Conservation (phyloP, 2,329 filamentous ascomycete genomes). For the Fusarium robinianum region DNA sequence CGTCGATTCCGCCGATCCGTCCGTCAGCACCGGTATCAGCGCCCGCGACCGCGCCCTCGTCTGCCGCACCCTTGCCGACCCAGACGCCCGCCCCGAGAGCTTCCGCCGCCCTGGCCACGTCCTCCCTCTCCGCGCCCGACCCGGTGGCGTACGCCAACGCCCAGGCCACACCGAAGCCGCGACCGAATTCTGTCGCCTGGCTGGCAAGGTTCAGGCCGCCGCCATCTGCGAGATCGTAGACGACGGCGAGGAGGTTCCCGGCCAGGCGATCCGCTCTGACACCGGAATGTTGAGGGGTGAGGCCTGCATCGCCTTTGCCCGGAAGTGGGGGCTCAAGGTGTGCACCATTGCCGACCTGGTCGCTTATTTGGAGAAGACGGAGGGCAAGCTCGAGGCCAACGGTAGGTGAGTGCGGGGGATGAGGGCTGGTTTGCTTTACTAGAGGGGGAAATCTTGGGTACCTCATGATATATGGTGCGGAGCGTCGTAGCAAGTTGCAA, state of each 20-base stretch:
- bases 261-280: slow-evolving; percentile 65
- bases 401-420: too few relatives aligned
- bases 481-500: too few relatives aligned
- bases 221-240: slow-evolving; percentile 93
- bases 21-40: slow-evolving; percentile 85
- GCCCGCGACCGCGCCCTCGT: slow-evolving; percentile 85
- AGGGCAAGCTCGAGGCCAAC: slow-evolving; percentile 61
- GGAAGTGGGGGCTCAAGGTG: slow-evolving; percentile 85
- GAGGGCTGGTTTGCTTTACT: too few relatives aligned
- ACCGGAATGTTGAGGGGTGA: slow-evolving; percentile 93
- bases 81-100: slow-evolving; percentile 56
- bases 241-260: slow-evolving; percentile 74
- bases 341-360: slow-evolving; percentile 95
- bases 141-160: slow-evolving; percentile 79
- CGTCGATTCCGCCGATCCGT: slow-evolving; percentile 75
- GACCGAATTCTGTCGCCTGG: slow-evolving; percentile 84
- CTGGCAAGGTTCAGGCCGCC: slow-evolving; percentile 75
- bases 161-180: slow-evolving; percentile 92
- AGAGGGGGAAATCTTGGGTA: too few relatives aligned
- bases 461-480: too few relatives aligned
- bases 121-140: slow-evolving; percentile 77
- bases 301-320: slow-evolving; percentile 85
- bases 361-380: slow-evolving; percentile 74
- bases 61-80: slow-evolving; percentile 76
- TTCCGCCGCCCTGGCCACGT: slow-evolving; percentile 90